Conservation (phyloP, 768 basidiomycete species). For the Polyporus arcularius region DNA sequence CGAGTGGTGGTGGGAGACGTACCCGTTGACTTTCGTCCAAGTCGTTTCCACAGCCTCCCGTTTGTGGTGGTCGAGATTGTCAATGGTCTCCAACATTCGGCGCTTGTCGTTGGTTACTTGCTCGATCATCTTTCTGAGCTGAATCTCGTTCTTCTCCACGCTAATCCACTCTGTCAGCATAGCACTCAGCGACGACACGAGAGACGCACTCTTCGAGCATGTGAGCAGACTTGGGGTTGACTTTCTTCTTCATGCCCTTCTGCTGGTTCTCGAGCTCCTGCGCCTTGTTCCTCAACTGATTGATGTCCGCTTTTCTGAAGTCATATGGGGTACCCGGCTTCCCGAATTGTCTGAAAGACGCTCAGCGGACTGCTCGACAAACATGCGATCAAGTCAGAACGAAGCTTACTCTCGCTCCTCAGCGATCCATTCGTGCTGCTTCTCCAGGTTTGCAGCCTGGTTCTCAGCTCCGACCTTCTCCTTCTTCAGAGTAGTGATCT, state of each 20-base stretch:
- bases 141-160: constrained; percentile 89
- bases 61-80: constrained; percentile 92
- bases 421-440: constrained; percentile 83
- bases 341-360: constrained; percentile 70
- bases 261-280: constrained; percentile 76
- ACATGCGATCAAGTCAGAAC: neutral
- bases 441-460: constrained; percentile 66
- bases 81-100: constrained; percentile 94
- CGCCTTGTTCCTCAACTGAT: constrained; percentile 59
- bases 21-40: constrained; percentile 96
- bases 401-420: constrained; percentile 81
- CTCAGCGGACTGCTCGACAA: neutral
- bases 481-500: constrained; percentile 59
- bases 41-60: constrained; percentile 91
- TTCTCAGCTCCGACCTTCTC: constrained; percentile 61
- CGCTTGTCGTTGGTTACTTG: constrained; percentile 90
- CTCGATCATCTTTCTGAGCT: constrained; percentile 84
- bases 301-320: constrained; percentile 67
- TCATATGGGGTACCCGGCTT: constrained; percentile 80
- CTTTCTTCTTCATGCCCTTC: constrained; percentile 90
- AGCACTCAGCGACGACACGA: neutral
- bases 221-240: constrained; percentile 93
- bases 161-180: constrained; percentile 39
- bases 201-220: constrained; percentile 86
- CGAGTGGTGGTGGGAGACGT: constrained; percentile 30